Evolutionary conservation across 2,329 filamentous ascomycete genomes (phyloP).

Genomic region (Pestalotiopsis sp.): DNA sequence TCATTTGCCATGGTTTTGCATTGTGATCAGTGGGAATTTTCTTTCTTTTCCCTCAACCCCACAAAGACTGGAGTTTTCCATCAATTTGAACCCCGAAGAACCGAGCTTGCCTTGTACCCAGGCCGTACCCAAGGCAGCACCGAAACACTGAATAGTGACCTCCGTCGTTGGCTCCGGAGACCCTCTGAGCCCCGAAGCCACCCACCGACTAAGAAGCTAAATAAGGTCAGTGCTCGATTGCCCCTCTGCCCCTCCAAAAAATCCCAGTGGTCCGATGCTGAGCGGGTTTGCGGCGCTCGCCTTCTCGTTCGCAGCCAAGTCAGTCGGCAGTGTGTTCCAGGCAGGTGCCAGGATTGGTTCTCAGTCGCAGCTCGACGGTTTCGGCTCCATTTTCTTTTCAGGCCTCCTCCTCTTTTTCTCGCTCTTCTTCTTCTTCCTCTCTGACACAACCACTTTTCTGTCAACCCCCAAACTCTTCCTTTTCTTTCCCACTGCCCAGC

Average conservation of each 20-base stretch:
- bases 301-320: not conserved
- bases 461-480: not conserved
- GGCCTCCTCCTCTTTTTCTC: not conserved
- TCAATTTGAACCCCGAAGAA: not conserved
- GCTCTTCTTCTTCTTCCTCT: not conserved
- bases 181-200: not conserved
- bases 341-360: slow-evolving; percentile 2
- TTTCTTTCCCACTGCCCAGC: not conserved
- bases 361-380: not conserved
- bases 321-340: not conserved
- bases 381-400: slow-evolving; percentile 1
- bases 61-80: not conserved
- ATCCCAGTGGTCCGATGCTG: not conserved
- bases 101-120: not conserved
- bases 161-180: not conserved
- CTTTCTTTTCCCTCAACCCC: not conserved
- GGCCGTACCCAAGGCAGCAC: not conserved
- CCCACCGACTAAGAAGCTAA: not conserved
- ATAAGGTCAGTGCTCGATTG: not conserved
- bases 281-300: not conserved
- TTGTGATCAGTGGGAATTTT: not conserved
- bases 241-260: slow-evolving; percentile 5
- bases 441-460: not conserved
- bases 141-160: not conserved
- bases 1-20: not conserved